Conservation (phyloP, 306 rosid genomes). For the Cicer bijugum region DNA sequence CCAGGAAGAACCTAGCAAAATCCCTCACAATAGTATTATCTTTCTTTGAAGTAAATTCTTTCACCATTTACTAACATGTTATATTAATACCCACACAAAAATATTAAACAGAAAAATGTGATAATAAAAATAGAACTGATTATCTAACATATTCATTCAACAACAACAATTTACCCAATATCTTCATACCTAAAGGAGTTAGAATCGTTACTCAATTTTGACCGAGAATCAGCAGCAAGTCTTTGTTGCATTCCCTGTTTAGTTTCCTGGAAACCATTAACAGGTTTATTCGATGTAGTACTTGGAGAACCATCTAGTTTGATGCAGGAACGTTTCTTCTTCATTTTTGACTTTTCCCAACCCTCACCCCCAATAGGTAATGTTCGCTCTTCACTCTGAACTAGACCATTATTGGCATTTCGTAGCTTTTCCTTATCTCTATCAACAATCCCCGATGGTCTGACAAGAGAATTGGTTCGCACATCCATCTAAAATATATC, state of each 20-base stretch:
- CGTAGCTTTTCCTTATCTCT: slow-evolving; percentile 89
- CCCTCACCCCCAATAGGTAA: slow-evolving; percentile 84
- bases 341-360: slow-evolving; percentile 98
- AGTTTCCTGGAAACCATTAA: slow-evolving; percentile 75
- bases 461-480: slow-evolving; percentile 71
- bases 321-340: slow-evolving; percentile 92
- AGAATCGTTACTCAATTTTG: slow-evolving; percentile 76
- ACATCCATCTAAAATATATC: slow-evolving; percentile 74
- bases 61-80: slow-evolving; percentile 22
- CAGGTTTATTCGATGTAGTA: slow-evolving; percentile 63
- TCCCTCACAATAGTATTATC: slow-evolving; percentile 29
- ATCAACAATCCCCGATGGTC: slow-evolving; percentile 79
- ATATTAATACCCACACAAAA: slow-evolving; percentile 14
- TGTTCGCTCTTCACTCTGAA: slow-evolving; percentile 82
- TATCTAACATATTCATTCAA: slow-evolving; percentile 54
- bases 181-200: slow-evolving; percentile 87
- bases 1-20: slow-evolving; percentile 40
- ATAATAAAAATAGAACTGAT: neutral
- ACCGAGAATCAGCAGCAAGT: slow-evolving; percentile 74
- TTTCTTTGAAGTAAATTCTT: slow-evolving; percentile 35
- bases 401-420: slow-evolving; percentile 65
- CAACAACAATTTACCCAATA: slow-evolving; percentile 22
- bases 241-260: slow-evolving; percentile 91
- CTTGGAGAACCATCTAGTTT: slow-evolving; percentile 86
- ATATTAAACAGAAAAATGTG: slow-evolving; percentile 9